Evolutionary conservation across 129 eudicot species (phyloP), one percentile per base, ranked within the genome.

Genomic region (Solidago caesia): DNA sequence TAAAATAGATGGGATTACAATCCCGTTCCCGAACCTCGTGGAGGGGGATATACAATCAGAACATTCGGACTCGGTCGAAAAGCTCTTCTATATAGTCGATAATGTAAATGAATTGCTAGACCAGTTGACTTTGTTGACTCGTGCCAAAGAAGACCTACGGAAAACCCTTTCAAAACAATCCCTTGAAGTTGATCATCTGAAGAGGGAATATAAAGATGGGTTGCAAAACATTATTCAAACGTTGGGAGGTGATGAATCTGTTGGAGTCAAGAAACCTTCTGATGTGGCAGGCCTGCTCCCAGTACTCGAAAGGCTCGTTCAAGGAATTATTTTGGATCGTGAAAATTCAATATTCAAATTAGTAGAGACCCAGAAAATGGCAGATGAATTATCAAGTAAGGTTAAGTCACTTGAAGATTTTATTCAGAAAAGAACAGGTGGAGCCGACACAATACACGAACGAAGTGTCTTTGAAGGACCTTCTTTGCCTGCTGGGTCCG

Each of bases 361-460:
- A 64, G 77, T 73, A 47, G 92, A 74, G 80, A 87, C 81, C 27
- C 90, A 87, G 62, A 87, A 81, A 86, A 76, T 63, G 70, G 87
- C 84, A 71, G 89, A 87, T 64, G 87, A 89, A 41, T 84, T 95
- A 79, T 80, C 86, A 13, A 82, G 73, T 77, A 95, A 87, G 86
- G 87, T 87, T 63, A 89, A 82, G 75, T 75, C 82, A 16, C 91
- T 89, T 73, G 99, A 91, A 87, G 92, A 82, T 70, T 80, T 81
- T 75, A 81, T 73, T 78, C 85, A 79, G 67, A 55, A 53, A 41
- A 85, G 82, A 73, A 72, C 48, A 21, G 74, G 76, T 79, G 73
- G 85, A 49, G 63, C 83, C 4, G 89, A 86, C 70, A 41, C 71
- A 25, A 75, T 85, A 53, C 92, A 85, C 58, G 96, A 91, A 76